These are phyloP conservation scores for Noccaea bulbosa DNA, from an alignment of 345 rosid genomes.

Conservation along the genomic window DNA sequence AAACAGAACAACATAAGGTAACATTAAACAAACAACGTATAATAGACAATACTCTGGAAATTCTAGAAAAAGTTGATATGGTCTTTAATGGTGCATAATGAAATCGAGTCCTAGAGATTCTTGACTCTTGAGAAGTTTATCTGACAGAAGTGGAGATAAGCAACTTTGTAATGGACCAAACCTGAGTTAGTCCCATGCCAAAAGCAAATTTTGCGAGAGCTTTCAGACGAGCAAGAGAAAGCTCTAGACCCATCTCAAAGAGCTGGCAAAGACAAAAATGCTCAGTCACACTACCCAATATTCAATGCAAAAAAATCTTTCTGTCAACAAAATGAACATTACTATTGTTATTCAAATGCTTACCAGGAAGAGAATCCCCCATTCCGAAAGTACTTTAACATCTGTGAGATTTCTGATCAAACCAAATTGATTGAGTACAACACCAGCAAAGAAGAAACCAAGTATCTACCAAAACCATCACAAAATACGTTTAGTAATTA, in stretches of 20 bases:
- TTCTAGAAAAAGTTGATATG: neutral
- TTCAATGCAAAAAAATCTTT: constrained; percentile 17
- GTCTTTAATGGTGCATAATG: neutral
- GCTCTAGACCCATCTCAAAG: constrained; percentile 99
- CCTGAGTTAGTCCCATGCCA: constrained; percentile 99
- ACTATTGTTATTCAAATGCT: constrained; percentile 24
- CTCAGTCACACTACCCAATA: constrained; percentile 14
- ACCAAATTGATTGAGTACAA: constrained; percentile 91
- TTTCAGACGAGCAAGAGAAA: constrained; percentile 91
- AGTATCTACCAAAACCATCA: constrained; percentile 67
- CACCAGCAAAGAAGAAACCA: constrained; percentile 97
- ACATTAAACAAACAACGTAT: constrained; percentile 6
- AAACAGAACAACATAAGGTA: constrained; percentile 18
- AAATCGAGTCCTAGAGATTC: constrained; percentile 2
- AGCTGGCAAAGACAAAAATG: constrained; percentile 61
- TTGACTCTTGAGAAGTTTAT: constrained; percentile 21
- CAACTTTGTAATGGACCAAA: constrained; percentile 38
- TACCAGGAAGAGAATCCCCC: constrained; percentile 99
- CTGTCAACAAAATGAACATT: neutral
- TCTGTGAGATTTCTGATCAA: constrained; percentile 87
- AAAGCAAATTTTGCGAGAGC: constrained; percentile 97
- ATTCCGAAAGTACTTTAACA: constrained; percentile 92
- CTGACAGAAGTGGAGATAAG: constrained; percentile 19
- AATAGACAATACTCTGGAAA: neutral
- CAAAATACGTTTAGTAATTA: neutral